Conservation (phyloP, 768 basidiomycete species). For the Tremella fuciformis region DNA sequence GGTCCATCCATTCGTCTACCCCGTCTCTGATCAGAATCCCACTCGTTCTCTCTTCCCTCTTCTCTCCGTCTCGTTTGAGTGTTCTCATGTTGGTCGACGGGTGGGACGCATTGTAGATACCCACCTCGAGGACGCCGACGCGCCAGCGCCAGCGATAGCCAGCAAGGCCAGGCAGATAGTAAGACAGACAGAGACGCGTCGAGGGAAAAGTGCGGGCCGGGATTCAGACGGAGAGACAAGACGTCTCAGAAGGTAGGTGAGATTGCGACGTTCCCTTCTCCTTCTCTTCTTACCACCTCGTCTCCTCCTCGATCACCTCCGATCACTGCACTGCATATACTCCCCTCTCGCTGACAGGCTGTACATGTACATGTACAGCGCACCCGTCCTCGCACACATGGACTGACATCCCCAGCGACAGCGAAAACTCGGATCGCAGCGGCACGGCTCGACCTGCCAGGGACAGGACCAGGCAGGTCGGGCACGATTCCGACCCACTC, state of each 20-base stretch:
- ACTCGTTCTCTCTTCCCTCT: neutral
- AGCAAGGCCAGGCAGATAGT: too few relatives aligned
- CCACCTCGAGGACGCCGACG: neutral
- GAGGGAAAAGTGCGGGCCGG: neutral
- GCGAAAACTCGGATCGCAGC: neutral
- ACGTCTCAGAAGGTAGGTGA: neutral
- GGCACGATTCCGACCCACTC: too few relatives aligned
- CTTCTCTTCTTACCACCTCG: neutral
- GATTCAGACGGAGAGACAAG: neutral
- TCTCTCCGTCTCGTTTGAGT: neutral
- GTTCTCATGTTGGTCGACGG: neutral
- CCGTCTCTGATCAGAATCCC: neutral
- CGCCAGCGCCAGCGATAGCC: too few relatives aligned
- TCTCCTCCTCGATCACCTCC: neutral
- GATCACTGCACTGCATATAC: neutral
- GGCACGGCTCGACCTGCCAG: neutral
- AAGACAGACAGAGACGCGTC: too few relatives aligned
- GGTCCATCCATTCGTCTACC: neutral
- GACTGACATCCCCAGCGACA: neutral
- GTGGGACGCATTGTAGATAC: constrained; percentile 4
- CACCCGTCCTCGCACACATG: neutral
- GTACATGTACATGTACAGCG: neutral
- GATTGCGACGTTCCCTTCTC: neutral
- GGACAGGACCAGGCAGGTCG: too few relatives aligned
- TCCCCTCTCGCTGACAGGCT: neutral